Evolutionary conservation across 2,329 filamentous ascomycete genomes (phyloP), one percentile per base, ranked within the genome.

Genomic region (Arachnomyces sp.): DNA sequence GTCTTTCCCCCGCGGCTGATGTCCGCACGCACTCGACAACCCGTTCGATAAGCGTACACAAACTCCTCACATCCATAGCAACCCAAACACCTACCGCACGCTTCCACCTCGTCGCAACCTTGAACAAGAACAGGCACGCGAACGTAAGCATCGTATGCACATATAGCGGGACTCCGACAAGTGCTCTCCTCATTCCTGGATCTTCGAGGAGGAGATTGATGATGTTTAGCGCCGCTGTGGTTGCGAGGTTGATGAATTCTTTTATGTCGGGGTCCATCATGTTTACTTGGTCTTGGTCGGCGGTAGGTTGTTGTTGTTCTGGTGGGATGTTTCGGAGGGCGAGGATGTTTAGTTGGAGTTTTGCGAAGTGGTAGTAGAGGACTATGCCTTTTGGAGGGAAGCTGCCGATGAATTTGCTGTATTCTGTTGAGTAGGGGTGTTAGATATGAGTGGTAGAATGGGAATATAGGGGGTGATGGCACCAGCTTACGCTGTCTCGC

Each of bases 131-230:
- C 34, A 65, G 59, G 9, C 58, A 57, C 1, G 64, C 61, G 42
- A 66, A 66, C 0, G 64, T 59, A 36, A 67, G 60, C 60, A 66
- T 66, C 15, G 63, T 64, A 42, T 66, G 59, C 36, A 67, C 58
- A 42, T 67, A 66, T 30, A 65, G 60, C 1, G 64, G 63, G 38
- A 66, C 60, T 31, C 63, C 64, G 6, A 62, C 51, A 8, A 66
- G 53, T 13, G 55, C 57, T 13, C 54, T 48, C 20, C 61, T 59
- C 1, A 65, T 51, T 42, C 63, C 56, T 12, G 53, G 49, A 33
- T 65, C 63, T 20, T 60, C 49, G 1, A 65, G 48, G 1, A 67
- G 53, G 30, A 63, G 54, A 20, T 61, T 57, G n/a, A 66, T 55
- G 38, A 65, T 64, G 2, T 57, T 53, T 3, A 60, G 52, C 1